A percentile compares a stretch with the other conserved stretches of the same genome.
Conservation (phyloP, 2,329 filamentous ascomycete genomes). For the Aspergillus terreus region DNA sequence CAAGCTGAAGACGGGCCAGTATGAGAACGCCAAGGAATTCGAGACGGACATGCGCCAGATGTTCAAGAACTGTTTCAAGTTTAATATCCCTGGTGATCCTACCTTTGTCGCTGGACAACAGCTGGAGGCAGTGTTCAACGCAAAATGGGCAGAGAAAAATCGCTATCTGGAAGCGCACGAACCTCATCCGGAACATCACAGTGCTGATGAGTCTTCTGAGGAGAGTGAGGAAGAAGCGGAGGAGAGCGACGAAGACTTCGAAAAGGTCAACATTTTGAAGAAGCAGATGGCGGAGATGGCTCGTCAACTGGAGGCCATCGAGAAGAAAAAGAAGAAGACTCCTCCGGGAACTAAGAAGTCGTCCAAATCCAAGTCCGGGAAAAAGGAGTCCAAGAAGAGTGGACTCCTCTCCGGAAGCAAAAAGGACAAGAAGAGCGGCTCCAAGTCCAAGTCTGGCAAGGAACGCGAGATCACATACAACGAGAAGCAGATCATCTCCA, state of each 20-base stretch:
- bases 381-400: conserved; percentile 38
- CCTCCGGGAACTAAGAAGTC: conserved; percentile 52
- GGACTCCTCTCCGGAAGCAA: conserved; percentile 46
- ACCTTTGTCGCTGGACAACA: conserved; percentile 69
- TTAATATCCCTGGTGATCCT: conserved; percentile 77
- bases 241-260: conserved; percentile 60
- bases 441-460: conserved; percentile 47
- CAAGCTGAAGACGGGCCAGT: conserved; percentile 75
- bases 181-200: conserved; percentile 60
- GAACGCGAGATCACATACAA: conserved; percentile 66
- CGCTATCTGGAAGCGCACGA: conserved; percentile 76
- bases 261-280: conserved; percentile 63
- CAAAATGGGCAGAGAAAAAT: conserved; percentile 72
- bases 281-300: conserved; percentile 72
- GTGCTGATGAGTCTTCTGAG: conserved; percentile 61
- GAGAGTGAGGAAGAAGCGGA: conserved; percentile 71
- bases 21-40: conserved; percentile 78
- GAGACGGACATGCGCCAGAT: conserved; percentile 79
- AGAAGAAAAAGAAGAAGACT: conserved; percentile 58
- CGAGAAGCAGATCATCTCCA: conserved; percentile 89
- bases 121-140: conserved; percentile 71
- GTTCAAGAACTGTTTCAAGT: conserved; percentile 84
- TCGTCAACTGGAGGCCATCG: conserved; percentile 56
- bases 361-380: conserved; percentile 22
- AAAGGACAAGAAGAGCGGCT: conserved; percentile 52